Evolutionary conservation across 257 asterid genomes (phyloP).

Genomic region (Avicennia marina): DNA sequence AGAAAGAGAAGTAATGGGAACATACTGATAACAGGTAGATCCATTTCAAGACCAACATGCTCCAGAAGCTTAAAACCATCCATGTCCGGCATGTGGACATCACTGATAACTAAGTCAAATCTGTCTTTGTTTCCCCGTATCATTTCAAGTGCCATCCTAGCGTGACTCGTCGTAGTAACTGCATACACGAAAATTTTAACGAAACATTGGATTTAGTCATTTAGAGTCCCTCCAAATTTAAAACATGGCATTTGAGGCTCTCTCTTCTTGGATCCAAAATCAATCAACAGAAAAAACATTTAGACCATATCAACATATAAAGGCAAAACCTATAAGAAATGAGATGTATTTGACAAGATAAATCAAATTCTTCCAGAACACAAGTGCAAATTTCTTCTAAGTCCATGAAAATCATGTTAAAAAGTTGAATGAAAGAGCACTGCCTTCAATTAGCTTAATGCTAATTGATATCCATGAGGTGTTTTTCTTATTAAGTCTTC

Average conservation of each 20-base stretch:
- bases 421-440: too few relatives aligned
- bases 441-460: too few relatives aligned
- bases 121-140: slow-evolving; percentile 47
- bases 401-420: too few relatives aligned
- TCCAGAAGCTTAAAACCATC: slow-evolving; percentile 69
- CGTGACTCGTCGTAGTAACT: slow-evolving; percentile 48
- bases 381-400: slow-evolving; percentile 8
- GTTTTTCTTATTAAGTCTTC: too few relatives aligned
- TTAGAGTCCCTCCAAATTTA: neutral
- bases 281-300: too few relatives aligned
- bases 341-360: neutral
- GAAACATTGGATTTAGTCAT: neutral
- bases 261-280: too few relatives aligned
- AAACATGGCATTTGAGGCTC: neutral
- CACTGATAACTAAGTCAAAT: slow-evolving; percentile 62
- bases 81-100: slow-evolving; percentile 69
- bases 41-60: slow-evolving; percentile 63
- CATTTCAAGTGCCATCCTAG: slow-evolving; percentile 44
- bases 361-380: neutral
- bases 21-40: slow-evolving; percentile 68
- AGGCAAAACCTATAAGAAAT: too few relatives aligned
- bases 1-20: slow-evolving; percentile 4
- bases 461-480: too few relatives aligned
- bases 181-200: neutral
- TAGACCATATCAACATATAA: too few relatives aligned